Evolutionary conservation across 164 flowering plant genomes (phyloP).

Genomic region (Liriodendron chinense): DNA sequence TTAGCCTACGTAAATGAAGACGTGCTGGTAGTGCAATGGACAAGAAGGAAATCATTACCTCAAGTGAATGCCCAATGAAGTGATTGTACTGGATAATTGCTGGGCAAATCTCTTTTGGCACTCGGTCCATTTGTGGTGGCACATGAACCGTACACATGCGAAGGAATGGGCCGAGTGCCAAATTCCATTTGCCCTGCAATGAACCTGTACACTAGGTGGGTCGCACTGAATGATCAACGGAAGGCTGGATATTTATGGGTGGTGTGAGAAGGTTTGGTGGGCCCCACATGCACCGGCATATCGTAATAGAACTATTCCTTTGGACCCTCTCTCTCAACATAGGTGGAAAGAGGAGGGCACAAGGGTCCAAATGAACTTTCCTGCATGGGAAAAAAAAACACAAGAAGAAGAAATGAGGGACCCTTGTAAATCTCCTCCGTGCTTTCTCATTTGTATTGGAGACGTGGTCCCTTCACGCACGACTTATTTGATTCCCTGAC

Average conservation of each 20-base stretch:
- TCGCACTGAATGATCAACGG: background rate
- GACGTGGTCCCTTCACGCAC: too few relatives aligned
- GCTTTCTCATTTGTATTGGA: too few relatives aligned
- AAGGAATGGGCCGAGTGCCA: background rate
- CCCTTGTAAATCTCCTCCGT: background rate
- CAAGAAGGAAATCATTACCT: background rate
- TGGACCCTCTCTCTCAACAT: background rate
- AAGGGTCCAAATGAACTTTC: background rate
- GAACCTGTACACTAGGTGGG: background rate
- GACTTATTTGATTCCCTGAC: too few relatives aligned
- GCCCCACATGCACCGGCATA: background rate
- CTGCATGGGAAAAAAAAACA: background rate
- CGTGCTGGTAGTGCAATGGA: background rate
- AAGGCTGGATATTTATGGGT: background rate
- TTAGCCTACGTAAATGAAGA: too few relatives aligned
- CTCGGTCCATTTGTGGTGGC: background rate
- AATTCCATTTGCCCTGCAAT: background rate
- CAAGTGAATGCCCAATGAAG: background rate
- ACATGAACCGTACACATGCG: background rate
- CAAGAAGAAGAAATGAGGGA: too few relatives aligned
- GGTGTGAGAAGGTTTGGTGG: background rate
- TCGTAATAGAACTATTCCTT: background rate
- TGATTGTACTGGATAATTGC: background rate
- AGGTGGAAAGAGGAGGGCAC: background rate
- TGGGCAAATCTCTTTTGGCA: background rate